A percentile compares a stretch with the other conserved stretches of the same genome.
phyloP scores from a whole-genome alignment of 441 rosid species.

The Aquilaria agallochum region DNA sequence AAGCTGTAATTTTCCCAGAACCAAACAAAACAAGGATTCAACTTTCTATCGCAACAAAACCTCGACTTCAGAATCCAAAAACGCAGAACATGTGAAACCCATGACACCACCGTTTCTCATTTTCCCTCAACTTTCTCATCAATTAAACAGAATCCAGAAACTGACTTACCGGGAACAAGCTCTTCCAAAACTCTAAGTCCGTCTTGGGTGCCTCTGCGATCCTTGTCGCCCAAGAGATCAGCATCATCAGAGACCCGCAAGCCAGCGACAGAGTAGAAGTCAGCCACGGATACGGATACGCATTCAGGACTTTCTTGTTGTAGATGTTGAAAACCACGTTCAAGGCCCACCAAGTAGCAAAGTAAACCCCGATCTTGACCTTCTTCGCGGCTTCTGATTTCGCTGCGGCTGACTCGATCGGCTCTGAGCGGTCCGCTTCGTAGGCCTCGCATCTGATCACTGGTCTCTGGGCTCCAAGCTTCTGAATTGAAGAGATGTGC shows the following conservation, averaged over 20 bases:
- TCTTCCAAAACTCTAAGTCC: slow-evolving; percentile 93
- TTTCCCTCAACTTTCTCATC: slow-evolving; percentile 14
- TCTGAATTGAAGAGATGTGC: slow-evolving; percentile 37
- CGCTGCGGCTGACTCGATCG: slow-evolving; percentile 32
- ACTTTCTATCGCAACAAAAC: slow-evolving; percentile 10
- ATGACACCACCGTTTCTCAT: slow-evolving; percentile 9
- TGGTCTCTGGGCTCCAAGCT: slow-evolving; percentile 21
- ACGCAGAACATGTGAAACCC: no score
- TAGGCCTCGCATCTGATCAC: slow-evolving; percentile 63
- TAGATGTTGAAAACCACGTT: slow-evolving; percentile 90
- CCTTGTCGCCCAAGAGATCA: slow-evolving; percentile 81
- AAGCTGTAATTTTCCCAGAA: slow-evolving; percentile 27
- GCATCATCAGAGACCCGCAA: slow-evolving; percentile 92
- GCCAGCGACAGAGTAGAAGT: slow-evolving; percentile 93
- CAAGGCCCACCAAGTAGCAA: slow-evolving; percentile 95
- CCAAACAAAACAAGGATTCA: slow-evolving; percentile 31
- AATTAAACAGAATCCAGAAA: slow-evolving; percentile 27
- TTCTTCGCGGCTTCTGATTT: slow-evolving; percentile 51
- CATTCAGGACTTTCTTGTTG: slow-evolving; percentile 96
- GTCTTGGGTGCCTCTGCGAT: slow-evolving; percentile 85
- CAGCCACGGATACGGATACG: slow-evolving; percentile 89
- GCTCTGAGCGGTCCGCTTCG: slow-evolving; percentile 66
- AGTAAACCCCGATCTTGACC: slow-evolving; percentile 74
- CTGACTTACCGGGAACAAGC: slow-evolving; percentile 78
- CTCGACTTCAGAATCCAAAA: no score